phyloP scores from a whole-genome alignment of 306 rosid species.

The Dicorynia guianensis region DNA sequence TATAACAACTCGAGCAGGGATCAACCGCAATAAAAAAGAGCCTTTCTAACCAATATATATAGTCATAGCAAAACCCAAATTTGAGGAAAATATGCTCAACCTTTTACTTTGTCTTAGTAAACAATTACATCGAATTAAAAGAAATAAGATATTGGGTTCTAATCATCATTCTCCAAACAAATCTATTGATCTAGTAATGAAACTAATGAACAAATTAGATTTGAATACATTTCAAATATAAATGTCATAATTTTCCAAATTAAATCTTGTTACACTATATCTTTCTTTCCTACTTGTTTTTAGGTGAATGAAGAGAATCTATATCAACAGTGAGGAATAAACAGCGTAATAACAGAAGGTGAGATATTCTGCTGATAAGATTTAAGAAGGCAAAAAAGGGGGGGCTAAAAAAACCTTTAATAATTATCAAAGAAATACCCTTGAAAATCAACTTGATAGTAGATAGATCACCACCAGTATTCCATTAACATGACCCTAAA shows the following conservation, averaged over 20 bases:
- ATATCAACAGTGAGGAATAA: too few relatives aligned
- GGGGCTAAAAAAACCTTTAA: background rate
- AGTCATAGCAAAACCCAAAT: background rate
- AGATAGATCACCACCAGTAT: background rate
- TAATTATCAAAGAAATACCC: background rate
- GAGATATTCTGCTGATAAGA: too few relatives aligned
- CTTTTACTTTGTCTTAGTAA: background rate
- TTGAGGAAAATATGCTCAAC: background rate
- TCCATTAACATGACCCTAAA: background rate
- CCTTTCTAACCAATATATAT: constrained; percentile 18
- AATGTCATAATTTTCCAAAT: too few relatives aligned
- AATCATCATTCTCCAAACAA: background rate
- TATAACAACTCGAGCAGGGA: background rate
- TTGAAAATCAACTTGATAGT: constrained; percentile 9
- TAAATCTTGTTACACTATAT: too few relatives aligned
- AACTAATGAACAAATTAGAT: background rate
- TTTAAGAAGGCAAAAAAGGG: background rate
- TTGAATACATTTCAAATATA: too few relatives aligned
- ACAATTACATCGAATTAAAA: background rate
- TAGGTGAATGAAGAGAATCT: too few relatives aligned
- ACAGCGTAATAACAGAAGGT: too few relatives aligned
- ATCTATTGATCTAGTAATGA: background rate
- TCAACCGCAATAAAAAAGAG: background rate
- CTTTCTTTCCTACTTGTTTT: too few relatives aligned
- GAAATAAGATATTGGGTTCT: constrained; percentile 11